Percentiles rank a stretch among this genome's conserved stretches.
phyloP scores from a whole-genome alignment of 495 filamentous ascomycete species.

The Neurospora sp. region DNA sequence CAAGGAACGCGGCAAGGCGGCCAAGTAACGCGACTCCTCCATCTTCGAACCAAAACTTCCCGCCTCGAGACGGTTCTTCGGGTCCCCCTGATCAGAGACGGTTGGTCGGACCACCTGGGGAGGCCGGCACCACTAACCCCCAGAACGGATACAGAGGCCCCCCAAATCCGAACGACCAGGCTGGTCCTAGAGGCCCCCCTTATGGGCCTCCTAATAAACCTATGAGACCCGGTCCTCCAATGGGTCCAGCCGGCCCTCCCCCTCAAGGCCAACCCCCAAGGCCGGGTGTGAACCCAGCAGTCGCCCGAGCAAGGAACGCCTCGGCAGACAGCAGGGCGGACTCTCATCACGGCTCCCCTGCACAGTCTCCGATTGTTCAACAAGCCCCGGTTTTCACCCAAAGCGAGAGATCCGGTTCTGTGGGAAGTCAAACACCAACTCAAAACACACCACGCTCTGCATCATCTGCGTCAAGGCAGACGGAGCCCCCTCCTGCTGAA shows the following conservation, averaged over 20 bases:
- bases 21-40: slow-evolving; percentile 29
- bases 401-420: slow-evolving; percentile 31
- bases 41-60: slow-evolving; percentile 24
- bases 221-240: slow-evolving; percentile 62
- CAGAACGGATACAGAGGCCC: slow-evolving; percentile 22
- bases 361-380: slow-evolving; percentile 45
- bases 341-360: slow-evolving; percentile 25
- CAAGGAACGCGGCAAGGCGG: slow-evolving; percentile 25
- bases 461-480: slow-evolving; percentile 5
- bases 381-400: slow-evolving; percentile 36
- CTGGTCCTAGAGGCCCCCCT: slow-evolving; percentile 22
- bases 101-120: slow-evolving; percentile 37
- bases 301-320: slow-evolving; percentile 25
- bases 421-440: slow-evolving; percentile 56
- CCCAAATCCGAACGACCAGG: slow-evolving; percentile 6
- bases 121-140: slow-evolving; percentile 44
- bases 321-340: slow-evolving; percentile 31
- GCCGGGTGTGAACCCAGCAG: slow-evolving; percentile 32
- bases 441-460: slow-evolving; percentile 1
- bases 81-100: slow-evolving; percentile 46
- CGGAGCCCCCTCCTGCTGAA: slow-evolving; percentile 18
- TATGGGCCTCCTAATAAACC: slow-evolving; percentile 44
- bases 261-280: slow-evolving; percentile 79
- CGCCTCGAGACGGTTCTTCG: slow-evolving; percentile 56
- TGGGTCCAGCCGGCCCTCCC: slow-evolving; percentile 71